Base-by-base conservation (phyloP, 2,329 filamentous ascomycete species). In the Ceratocystis smalleyi region DNA sequence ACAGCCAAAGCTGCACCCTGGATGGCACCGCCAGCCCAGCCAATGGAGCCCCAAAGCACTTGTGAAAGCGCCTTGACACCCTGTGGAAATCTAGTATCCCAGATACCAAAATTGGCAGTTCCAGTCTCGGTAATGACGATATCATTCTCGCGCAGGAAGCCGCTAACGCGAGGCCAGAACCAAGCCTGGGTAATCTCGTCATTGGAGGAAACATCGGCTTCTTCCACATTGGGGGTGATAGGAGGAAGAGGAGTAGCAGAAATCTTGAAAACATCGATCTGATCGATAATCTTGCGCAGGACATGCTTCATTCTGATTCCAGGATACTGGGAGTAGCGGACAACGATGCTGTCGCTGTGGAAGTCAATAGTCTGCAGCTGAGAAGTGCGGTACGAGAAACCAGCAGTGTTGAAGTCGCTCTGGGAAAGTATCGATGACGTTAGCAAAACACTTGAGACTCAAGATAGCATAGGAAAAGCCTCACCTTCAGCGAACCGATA, bases 51-150 rank as follows among this genome's bases (percentile, higher is more conserved):
- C 89, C 89, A 75, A 12, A 94, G 82, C 1, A 89, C 86, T 71
- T 94, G 89, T 62, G 83, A 90, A 70, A 95, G 83, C 19, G 87
- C 88, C 6, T 82, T 89, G n/a, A 91, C 87, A n/a, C 81, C 80
- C 2, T 77, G 72, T 0, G 90, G 90, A 76, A 95, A 94, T 51
- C 82, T 82, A 3, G 89, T 91, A 65, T 91, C 88, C 83, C 88
- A 90, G 70, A 94, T 88, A 64, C 91, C 91, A 72, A 95, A 92
- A 75, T 91, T 92, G 65, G 89, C 79, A 0, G 91, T 96, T 47
- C 90, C 91, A 1, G 90, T 95, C 73, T 95, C 91, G 0, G 90
- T 92, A 61, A 95, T 81, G 64, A 96, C 78, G 65, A 95, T 83
- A 70, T 96, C 91, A 57, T 84, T 79, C 63, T 84, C 77, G 63